These are phyloP conservation scores for Trichoderma asperellum DNA, from an alignment of 2,329 filamentous ascomycete species.

Conservation along the genomic window DNA sequence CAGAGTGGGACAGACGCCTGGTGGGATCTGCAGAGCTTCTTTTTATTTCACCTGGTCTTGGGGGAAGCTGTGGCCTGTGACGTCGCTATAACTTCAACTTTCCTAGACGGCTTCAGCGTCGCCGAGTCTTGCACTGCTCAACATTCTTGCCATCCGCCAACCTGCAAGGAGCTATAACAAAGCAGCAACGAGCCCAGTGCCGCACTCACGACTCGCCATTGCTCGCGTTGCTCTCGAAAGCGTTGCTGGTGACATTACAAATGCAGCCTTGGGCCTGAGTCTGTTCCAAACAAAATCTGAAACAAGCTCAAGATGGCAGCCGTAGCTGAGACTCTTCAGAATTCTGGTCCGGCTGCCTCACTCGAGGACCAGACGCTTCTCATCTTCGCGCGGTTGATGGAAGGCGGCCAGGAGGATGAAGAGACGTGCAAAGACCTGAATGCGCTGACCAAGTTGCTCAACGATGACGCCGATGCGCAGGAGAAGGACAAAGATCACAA, in stretches of 20 bases:
- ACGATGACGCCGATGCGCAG: conserved; percentile 55
- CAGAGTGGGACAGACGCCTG: conserved; percentile 15
- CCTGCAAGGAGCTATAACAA: not conserved
- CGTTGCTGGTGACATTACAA: not conserved
- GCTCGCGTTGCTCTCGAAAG: not conserved
- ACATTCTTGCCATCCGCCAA: not conserved
- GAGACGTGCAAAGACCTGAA: conserved; percentile 66
- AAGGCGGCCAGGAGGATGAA: conserved; percentile 81
- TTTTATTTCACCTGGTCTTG: not conserved
- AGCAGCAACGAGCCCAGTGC: not conserved
- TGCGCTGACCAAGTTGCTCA: conserved; percentile 62
- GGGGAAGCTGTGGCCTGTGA: not conserved
- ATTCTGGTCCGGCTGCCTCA: conserved; percentile 40
- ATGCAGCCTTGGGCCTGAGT: conserved; percentile 3
- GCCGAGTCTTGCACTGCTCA: not conserved
- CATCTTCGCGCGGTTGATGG: conserved; percentile 86
- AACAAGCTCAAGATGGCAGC: conserved; percentile 35
- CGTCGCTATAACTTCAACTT: not conserved
- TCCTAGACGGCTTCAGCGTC: not conserved
- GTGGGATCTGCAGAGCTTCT: conserved; percentile 24
- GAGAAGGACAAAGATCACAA: conserved; percentile 48
- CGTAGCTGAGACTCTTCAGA: conserved; percentile 40
- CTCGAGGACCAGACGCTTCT: conserved; percentile 71
- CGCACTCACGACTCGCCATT: not conserved
- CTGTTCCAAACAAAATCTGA: not conserved